Evolutionary conservation across 2,329 filamentous ascomycete genomes (phyloP), one percentile per base, ranked within the genome.

Genomic region (Verticillium nonalfalfae): DNA sequence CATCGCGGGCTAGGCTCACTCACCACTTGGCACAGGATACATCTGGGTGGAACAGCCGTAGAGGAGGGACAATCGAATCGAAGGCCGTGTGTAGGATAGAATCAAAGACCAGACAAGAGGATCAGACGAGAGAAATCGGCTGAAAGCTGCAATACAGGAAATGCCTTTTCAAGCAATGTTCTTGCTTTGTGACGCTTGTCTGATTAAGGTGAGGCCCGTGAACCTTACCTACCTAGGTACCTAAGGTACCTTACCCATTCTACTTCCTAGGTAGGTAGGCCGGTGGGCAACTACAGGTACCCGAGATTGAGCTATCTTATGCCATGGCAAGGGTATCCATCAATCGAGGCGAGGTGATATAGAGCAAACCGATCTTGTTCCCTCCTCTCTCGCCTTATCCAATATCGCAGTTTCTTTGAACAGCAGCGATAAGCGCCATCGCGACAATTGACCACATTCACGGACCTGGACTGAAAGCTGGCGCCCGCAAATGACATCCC

Each of bases 401-500:
- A 10, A 21, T 18, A 52, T 52, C 15, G 45, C 18, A n/a, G 31
- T 52, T 52, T 52, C 45, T 26, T 52, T 52, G 18, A 11, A 21
- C 45, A 52, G 18, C 15, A 52, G 45, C 45, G 45, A 52, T 52
- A 52, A 52, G 45, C 45, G 45, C 45, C 45, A 52, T 52, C 45
- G 45, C 45, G 45, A 52, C 45, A 52, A 31, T 52, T 52, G 7
- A 52, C 45, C 18, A 26, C 18, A 52, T 18, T 52, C 45, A 52
- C n/a, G 45, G 9, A 36, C 35, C 45, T 52, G 45, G 21, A 52
- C 26, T 52, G 45, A 52, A 36, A 52, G 45, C 45, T 52, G 45
- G 45, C 57, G 35, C 33, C 57, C 57, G 38, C 39, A 58, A 58
- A 58, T 58, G 45, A 40, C 21, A 50, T 58, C 57, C 21, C 15